These are phyloP conservation scores for Macrophomina tecta DNA, from an alignment of 2,329 filamentous ascomycete genomes.

Conservation along the genomic window DNA sequence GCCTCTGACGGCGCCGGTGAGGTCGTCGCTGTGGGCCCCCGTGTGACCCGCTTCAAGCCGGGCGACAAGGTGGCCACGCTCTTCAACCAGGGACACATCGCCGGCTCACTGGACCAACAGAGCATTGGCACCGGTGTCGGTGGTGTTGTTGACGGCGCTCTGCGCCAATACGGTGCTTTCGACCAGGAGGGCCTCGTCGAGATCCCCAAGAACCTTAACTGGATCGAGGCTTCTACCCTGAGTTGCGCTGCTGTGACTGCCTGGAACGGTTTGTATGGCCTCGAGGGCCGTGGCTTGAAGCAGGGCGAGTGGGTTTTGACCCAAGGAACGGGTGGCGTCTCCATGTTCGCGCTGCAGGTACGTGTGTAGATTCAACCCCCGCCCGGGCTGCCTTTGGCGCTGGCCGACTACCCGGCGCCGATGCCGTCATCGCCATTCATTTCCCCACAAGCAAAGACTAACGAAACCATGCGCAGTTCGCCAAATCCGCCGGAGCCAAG, in stretches of 20 bases:
- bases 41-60: conserved; percentile 62
- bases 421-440: not conserved
- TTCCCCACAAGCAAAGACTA: not conserved
- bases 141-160: conserved; percentile 69
- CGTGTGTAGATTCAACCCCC: conserved; percentile 41
- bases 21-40: conserved; percentile 60
- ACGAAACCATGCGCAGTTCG: conserved; percentile 42
- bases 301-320: conserved; percentile 62
- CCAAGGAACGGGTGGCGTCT: conserved; percentile 74
- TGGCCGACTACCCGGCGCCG: not conserved
- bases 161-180: conserved; percentile 72
- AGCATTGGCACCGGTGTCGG: conserved; percentile 65
- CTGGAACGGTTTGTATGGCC: conserved; percentile 61
- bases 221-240: conserved; percentile 54
- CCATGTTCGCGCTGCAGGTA: conserved; percentile 67
- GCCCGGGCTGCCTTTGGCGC: not conserved
- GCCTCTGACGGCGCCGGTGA: conserved; percentile 60
- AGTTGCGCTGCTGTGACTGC: conserved; percentile 53
- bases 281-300: conserved; percentile 47
- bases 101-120: conserved; percentile 51
- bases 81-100: conserved; percentile 66
- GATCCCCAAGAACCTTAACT: conserved; percentile 63
- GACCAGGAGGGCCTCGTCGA: conserved; percentile 70
- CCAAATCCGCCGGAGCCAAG: conserved; percentile 59
- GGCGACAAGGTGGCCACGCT: conserved; percentile 67